Conservation (phyloP, 345 rosid species). For the Brassica carinata region DNA sequence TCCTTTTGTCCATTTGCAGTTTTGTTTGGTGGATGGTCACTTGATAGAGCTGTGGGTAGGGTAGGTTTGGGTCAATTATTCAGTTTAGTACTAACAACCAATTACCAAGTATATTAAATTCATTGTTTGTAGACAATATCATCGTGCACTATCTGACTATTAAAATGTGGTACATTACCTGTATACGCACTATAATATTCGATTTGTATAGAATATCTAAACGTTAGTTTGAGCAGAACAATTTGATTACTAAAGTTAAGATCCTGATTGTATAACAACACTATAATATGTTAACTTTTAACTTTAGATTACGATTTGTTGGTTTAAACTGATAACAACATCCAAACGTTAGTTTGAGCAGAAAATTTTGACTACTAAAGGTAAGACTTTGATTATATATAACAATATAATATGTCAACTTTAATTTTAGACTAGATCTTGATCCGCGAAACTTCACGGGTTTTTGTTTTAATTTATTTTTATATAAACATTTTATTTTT, state of each 20-base stretch:
- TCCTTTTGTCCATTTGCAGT: not conserved
- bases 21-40: conserved; percentile 14
- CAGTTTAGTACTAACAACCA: not conserved
- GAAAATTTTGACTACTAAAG: not conserved
- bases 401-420: not conserved
- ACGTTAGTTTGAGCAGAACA: not conserved
- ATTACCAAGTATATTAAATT: conserved; percentile 1
- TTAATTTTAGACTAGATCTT: too few species aligned
- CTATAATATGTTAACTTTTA: not conserved
- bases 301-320: not conserved
- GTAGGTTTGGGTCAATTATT: conserved; percentile 7
- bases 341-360: not conserved
- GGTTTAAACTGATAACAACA: not conserved
- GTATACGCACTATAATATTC: not conserved
- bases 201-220: not conserved
- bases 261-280: not conserved
- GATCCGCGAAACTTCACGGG: too few species aligned
- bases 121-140: not conserved
- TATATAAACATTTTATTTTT: too few species aligned
- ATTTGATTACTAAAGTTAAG: not conserved
- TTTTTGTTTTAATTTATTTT: too few species aligned
- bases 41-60: not conserved
- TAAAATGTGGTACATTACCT: not conserved
- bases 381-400: not conserved
- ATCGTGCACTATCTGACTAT: not conserved